phyloP scores from a whole-genome alignment of 2,329 filamentous ascomycete species.

The Microsporum canis region DNA sequence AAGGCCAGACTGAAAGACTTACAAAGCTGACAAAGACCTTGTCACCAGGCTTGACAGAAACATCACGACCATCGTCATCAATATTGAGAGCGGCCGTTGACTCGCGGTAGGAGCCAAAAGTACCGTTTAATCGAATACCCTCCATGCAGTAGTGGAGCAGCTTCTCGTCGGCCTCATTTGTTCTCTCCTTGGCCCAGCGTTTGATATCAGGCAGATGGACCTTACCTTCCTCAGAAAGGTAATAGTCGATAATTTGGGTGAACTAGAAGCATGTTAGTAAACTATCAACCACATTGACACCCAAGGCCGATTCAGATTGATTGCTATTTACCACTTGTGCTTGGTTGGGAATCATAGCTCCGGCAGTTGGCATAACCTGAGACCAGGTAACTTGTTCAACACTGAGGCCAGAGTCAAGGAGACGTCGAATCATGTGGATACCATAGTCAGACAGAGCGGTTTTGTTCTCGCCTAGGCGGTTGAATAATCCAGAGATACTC shows the following conservation, averaged over 20 bases:
- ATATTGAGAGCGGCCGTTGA: conserved; percentile 27
- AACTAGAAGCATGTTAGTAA: conserved; percentile 45
- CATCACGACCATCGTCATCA: conserved; percentile 31
- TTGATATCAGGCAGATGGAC: conserved; percentile 37
- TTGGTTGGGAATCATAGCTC: conserved; percentile 58
- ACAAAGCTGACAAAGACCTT: conserved; percentile 47
- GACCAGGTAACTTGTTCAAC: conserved; percentile 58
- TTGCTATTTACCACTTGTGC: conserved; percentile 17
- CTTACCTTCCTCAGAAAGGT: conserved; percentile 32
- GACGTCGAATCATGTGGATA: conserved; percentile 50
- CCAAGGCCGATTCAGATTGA: conserved; percentile 33
- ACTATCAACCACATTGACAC: conserved; percentile 18
- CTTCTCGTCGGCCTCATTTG: conserved; percentile 21
- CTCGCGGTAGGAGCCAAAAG: conserved; percentile 46
- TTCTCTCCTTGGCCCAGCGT: conserved; percentile 24
- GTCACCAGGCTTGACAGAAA: conserved; percentile 34
- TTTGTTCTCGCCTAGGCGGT: conserved; percentile 40
- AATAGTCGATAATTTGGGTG: conserved; percentile 36
- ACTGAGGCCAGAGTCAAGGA: conserved; percentile 53
- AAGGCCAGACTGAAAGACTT: conserved; percentile 42
- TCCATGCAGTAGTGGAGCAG: conserved; percentile 20
- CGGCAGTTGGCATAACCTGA: conserved; percentile 57
- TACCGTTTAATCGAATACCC: conserved; percentile 31
- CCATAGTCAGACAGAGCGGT: conserved; percentile 54
- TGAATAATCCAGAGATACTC: conserved; percentile 42